Evolutionary conservation across 306 rosid genomes (phyloP).

Genomic region (Hippophae rhamnoides): DNA sequence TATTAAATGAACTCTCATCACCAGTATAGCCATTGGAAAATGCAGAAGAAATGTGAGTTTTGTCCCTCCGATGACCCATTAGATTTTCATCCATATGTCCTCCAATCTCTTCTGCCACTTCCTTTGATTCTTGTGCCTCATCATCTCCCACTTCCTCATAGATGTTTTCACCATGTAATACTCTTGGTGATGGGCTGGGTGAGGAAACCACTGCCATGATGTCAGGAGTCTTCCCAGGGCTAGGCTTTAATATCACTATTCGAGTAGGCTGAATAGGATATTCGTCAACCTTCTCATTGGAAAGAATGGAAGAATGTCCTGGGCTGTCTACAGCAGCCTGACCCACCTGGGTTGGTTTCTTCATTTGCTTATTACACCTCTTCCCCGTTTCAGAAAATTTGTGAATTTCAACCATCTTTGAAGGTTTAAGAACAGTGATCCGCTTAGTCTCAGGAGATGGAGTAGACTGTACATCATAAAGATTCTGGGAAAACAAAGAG

Average conservation of each 20-base stretch:
- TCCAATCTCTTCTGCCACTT: constrained; percentile 39
- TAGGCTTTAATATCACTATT: constrained; percentile 86
- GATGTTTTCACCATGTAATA: constrained; percentile 35
- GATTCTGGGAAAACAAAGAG: constrained; percentile 41
- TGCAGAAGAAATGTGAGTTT: constrained; percentile 49
- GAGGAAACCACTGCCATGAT: constrained; percentile 43
- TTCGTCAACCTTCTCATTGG: constrained; percentile 46
- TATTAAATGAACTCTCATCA: constrained; percentile 74
- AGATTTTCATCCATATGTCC: constrained; percentile 42
- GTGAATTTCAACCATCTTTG: constrained; percentile 53
- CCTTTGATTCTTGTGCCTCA: constrained; percentile 40
- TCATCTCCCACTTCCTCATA: constrained; percentile 37
- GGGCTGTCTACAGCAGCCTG: constrained; percentile 32
- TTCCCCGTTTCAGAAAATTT: constrained; percentile 28
- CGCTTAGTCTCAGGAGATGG: constrained; percentile 46
- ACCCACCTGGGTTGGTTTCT: constrained; percentile 29
- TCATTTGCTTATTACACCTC: constrained; percentile 35
- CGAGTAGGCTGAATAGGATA: constrained; percentile 61
- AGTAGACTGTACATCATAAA: constrained; percentile 44
- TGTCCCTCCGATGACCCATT: constrained; percentile 52
- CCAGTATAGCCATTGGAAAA: constrained; percentile 71
- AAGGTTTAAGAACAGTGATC: constrained; percentile 82
- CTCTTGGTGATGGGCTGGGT: constrained; percentile 41
- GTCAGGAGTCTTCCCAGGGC: constrained; percentile 47
- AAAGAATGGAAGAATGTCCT: constrained; percentile 25